Conservation (phyloP, 2,329 filamentous ascomycete species). For the Nothophaeocryptopus gaeumannii region DNA sequence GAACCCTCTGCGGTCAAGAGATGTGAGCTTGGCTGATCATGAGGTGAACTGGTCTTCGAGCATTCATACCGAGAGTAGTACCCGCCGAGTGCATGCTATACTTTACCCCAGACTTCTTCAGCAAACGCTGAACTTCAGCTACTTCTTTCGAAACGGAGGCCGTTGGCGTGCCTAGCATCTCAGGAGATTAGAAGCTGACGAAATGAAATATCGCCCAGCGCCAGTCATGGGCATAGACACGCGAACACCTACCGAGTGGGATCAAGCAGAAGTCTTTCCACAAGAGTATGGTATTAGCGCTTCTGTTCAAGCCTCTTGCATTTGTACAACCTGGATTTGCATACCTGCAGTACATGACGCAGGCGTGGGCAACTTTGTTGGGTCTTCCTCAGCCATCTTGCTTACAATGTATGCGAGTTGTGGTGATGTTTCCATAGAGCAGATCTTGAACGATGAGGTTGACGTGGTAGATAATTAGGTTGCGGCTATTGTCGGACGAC, state of each 20-base stretch:
- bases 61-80: constrained; percentile 75
- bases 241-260: constrained; percentile 55
- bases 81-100: constrained; percentile 92
- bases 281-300: neutral
- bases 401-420: constrained; percentile 28
- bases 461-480: neutral
- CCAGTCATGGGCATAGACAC: no score
- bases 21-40: constrained; percentile 1
- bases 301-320: no score
- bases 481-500: neutral
- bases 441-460: neutral
- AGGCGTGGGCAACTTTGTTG: constrained; percentile 56
- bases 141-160: constrained; percentile 64
- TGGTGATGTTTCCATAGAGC: constrained; percentile 31
- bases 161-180: constrained; percentile 40
- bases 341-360: constrained; percentile 65
- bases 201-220: no score
- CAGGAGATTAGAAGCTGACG: no score
- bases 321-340: neutral
- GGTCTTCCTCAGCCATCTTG: constrained; percentile 31
- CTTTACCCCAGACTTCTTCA: constrained; percentile 75
- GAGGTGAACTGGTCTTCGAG: neutral
- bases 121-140: constrained; percentile 79
- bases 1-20: constrained; percentile 64
- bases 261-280: constrained; percentile 78